phyloP scores from a whole-genome alignment of 371 early-diverging fungal species.

The Lichtheimia ornata region DNA sequence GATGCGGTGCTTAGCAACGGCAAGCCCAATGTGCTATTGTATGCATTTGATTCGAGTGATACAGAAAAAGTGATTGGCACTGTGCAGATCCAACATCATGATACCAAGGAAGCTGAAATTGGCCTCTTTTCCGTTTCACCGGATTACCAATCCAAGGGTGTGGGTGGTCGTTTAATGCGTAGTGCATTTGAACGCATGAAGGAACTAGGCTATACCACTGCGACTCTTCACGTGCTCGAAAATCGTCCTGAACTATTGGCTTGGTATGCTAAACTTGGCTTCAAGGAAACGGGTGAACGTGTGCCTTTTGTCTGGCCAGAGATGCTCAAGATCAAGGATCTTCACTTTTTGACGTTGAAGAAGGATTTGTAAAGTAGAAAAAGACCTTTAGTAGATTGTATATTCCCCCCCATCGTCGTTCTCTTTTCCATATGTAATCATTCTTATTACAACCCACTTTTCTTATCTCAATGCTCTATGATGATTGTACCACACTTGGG shows the following conservation, averaged over 20 bases:
- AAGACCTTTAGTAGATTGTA: too few relatives aligned
- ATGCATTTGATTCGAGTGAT: slow-evolving; percentile 19
- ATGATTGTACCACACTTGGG: too few relatives aligned
- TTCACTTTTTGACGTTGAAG: slow-evolving; percentile 37
- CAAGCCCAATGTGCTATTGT: slow-evolving; percentile 29
- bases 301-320: slow-evolving; percentile 45
- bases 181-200: slow-evolving; percentile 40
- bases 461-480: too few relatives aligned
- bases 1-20: slow-evolving; percentile 21
- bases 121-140: slow-evolving; percentile 57
- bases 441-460: too few relatives aligned
- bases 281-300: slow-evolving; percentile 49
- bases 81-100: slow-evolving; percentile 31
- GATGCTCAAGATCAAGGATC: slow-evolving; percentile 22
- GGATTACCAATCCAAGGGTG: slow-evolving; percentile 51
- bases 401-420: too few relatives aligned
- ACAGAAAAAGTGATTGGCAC: slow-evolving; percentile 36
- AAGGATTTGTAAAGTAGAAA: slow-evolving; percentile 11
- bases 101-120: slow-evolving; percentile 30
- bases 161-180: slow-evolving; percentile 56
- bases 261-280: slow-evolving; percentile 60
- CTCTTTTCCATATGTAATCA: too few relatives aligned
- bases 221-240: slow-evolving; percentile 50
- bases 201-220: slow-evolving; percentile 31
- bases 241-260: slow-evolving; percentile 48